Percentiles rank a stretch among this genome's conserved stretches.
Conservation (phyloP, 768 basidiomycete genomes). For the Strobilomyces echinocephalus region DNA sequence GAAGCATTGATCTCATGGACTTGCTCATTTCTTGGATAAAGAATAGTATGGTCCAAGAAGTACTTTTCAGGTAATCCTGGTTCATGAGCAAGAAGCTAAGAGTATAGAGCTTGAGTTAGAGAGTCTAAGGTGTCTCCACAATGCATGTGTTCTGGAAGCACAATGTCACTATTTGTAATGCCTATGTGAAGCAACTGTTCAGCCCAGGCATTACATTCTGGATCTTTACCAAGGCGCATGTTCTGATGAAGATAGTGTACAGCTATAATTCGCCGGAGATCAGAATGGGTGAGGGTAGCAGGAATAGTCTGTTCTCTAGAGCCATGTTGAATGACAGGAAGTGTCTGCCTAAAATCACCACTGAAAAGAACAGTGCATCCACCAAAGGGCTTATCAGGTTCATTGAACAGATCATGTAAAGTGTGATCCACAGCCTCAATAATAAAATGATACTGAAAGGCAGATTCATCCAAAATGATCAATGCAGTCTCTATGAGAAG, state of each 20-base stretch:
- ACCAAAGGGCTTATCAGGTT: neutral
- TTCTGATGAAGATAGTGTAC: conserved; percentile 17
- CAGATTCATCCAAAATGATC: neutral
- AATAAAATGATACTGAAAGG: neutral
- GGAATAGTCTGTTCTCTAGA: neutral
- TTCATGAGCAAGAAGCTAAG: neutral
- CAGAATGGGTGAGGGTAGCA: conserved; percentile 17
- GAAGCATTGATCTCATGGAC: neutral
- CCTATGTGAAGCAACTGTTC: conserved; percentile 27
- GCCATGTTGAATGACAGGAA: neutral
- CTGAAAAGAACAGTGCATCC: neutral
- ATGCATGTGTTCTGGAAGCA: neutral
- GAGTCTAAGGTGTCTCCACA: neutral
- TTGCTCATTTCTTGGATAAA: neutral
- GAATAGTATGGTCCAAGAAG: neutral
- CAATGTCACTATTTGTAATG: neutral
- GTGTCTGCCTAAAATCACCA: neutral
- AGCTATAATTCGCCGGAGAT: conserved; percentile 34
- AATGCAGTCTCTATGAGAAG: neutral
- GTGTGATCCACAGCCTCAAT: neutral
- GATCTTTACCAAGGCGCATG: neutral
- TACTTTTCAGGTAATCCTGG: neutral
- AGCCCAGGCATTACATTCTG: conserved; percentile 31
- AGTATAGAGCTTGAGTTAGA: neutral
- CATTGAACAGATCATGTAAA: neutral